Evolutionary conservation across 2,329 filamentous ascomycete genomes (phyloP).

Genomic region (Ceratocystis papillata): DNA sequence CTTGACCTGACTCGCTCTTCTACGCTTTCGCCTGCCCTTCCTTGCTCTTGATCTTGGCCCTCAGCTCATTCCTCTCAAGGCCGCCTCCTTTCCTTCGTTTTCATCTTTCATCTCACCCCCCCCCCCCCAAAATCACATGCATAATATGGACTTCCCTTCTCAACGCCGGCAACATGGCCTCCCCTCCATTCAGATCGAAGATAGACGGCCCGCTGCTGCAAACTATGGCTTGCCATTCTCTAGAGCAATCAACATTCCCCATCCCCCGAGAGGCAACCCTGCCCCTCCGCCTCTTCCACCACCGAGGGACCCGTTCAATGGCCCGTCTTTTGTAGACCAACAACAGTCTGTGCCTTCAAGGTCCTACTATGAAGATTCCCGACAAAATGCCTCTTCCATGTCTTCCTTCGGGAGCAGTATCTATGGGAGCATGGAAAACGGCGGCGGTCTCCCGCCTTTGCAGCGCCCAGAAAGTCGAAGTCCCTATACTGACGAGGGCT

Average conservation of each 20-base stretch:
- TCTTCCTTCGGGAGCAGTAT: constrained; percentile 28
- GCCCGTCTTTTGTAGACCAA: constrained; percentile 10
- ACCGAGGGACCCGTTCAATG: constrained; percentile 22
- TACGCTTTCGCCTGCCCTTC: neutral
- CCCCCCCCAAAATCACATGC: neutral
- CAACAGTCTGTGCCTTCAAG: constrained; percentile 6
- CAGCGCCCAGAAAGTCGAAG: constrained; percentile 23
- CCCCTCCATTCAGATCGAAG: constrained; percentile 24
- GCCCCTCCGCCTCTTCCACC: constrained; percentile 25
- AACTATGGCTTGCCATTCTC: constrained; percentile 14
- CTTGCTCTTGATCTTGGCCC: neutral
- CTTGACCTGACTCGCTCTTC: neutral
- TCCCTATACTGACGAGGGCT: constrained; percentile 35
- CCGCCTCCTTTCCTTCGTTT: neutral
- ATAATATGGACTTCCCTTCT: constrained; percentile 20
- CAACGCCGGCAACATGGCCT: constrained; percentile 23
- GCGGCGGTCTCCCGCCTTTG: constrained; percentile 27
- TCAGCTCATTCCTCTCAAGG: neutral
- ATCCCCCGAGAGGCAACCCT: constrained; percentile 17
- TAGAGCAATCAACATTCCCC: constrained; percentile 25
- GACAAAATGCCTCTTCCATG: constrained; percentile 21
- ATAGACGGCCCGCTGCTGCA: constrained; percentile 15
- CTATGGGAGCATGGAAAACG: constrained; percentile 36
- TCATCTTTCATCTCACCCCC: neutral
- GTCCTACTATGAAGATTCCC: constrained; percentile 15